Conservation (phyloP, 208 protist genomes). For the Entamoeba moshkovskii region DNA sequence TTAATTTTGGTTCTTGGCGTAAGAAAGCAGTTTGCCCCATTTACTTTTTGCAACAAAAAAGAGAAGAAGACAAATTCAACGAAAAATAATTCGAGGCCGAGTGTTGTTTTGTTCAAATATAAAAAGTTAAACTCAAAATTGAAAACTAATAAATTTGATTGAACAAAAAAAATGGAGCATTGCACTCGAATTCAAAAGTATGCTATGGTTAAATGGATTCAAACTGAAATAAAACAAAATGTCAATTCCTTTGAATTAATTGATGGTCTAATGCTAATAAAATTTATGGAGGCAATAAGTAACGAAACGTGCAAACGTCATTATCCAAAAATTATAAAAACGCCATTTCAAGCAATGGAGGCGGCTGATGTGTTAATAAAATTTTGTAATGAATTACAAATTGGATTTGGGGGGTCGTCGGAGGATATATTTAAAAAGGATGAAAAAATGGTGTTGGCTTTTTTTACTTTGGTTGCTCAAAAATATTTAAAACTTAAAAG, state of each 20-base stretch:
- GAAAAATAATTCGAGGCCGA: too few relatives aligned
- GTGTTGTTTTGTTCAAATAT: too few relatives aligned
- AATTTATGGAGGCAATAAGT: neutral
- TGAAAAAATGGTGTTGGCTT: neutral
- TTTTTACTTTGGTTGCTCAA: neutral
- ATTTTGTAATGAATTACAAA: neutral
- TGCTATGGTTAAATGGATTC: neutral
- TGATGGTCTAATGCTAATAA: neutral
- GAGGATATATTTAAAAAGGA: neutral
- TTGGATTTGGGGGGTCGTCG: neutral
- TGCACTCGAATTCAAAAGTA: neutral
- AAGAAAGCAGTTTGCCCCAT: too few relatives aligned
- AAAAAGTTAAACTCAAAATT: too few relatives aligned
- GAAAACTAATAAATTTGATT: too few relatives aligned
- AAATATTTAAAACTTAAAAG: neutral
- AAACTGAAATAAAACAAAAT: neutral
- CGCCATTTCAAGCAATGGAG: neutral
- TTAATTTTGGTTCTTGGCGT: too few relatives aligned
- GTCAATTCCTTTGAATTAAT: neutral
- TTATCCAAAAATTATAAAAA: neutral
- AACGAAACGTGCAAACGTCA: neutral
- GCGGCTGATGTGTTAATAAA: neutral
- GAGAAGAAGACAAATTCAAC: too few relatives aligned
- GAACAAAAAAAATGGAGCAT: neutral
- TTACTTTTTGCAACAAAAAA: too few relatives aligned